Evolutionary conservation across 257 asterid species (phyloP).

Genomic region (Verbena officinalis): DNA sequence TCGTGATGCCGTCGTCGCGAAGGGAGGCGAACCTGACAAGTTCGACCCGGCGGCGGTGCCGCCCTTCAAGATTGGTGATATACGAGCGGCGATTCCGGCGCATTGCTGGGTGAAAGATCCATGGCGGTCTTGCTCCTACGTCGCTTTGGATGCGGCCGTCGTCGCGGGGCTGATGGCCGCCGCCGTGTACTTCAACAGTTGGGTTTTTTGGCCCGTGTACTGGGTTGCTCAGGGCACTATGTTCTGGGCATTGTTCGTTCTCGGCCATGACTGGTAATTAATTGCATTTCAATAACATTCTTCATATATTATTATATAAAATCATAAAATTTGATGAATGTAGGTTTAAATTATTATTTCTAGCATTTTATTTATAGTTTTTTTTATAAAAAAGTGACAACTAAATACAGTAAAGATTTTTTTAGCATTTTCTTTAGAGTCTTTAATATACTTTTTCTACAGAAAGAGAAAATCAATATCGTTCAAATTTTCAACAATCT

Average conservation of each 20-base stretch:
- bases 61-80: slow-evolving; percentile 60
- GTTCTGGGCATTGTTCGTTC: slow-evolving; percentile 77
- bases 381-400: no score
- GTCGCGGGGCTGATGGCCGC: slow-evolving; percentile 41
- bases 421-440: no score
- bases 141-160: slow-evolving; percentile 42
- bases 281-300: neutral
- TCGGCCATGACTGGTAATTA: slow-evolving; percentile 75
- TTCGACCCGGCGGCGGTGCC: slow-evolving; percentile 69
- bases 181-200: slow-evolving; percentile 39
- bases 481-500: no score
- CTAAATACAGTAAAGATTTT: no score
- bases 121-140: slow-evolving; percentile 52
- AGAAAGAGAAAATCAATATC: no score
- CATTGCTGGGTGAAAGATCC: slow-evolving; percentile 77
- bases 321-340: no score
- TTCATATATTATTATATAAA: no score
- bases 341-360: no score
- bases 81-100: slow-evolving; percentile 61
- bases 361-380: no score
- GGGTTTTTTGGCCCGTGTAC: slow-evolving; percentile 55
- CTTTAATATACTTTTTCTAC: no score
- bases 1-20: neutral
- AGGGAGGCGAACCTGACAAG: slow-evolving; percentile 11
- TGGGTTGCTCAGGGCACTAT: slow-evolving; percentile 69